A percentile compares a stretch with the other conserved stretches of the same genome.
phyloP scores from a whole-genome alignment of 306 rosid genomes.

The Inga laurina region DNA sequence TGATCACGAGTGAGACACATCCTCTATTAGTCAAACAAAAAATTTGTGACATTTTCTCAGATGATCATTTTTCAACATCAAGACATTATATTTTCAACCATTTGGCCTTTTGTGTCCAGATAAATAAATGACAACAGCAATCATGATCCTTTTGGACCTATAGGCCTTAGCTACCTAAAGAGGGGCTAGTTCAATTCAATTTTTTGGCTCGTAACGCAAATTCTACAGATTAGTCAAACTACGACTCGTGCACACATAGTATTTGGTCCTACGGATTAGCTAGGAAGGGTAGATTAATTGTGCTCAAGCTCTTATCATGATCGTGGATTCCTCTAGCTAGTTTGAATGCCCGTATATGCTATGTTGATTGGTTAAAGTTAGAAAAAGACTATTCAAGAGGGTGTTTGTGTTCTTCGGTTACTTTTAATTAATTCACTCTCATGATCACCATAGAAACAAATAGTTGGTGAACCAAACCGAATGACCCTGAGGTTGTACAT shows the following conservation, averaged over 20 bases:
- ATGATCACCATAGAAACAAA: background rate
- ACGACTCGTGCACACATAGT: background rate
- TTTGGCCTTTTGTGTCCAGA: conserved; percentile 27
- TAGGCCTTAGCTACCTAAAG: background rate
- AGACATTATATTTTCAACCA: conserved; percentile 36
- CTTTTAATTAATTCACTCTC: background rate
- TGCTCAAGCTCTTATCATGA: conserved; percentile 21
- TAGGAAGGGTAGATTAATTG: background rate
- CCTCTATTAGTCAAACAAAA: background rate
- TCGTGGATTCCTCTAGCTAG: conserved; percentile 19
- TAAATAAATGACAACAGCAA: conserved; percentile 2
- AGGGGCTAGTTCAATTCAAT: conserved; percentile 7
- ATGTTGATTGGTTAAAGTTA: conserved; percentile 4
- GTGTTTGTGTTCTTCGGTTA: background rate
- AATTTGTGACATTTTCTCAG: conserved; percentile 8
- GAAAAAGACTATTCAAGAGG: conserved; percentile 24
- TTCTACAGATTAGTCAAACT: conserved; percentile 34
- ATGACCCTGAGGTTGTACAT: background rate
- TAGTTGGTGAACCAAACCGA: conserved; percentile 16
- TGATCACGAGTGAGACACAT: background rate
- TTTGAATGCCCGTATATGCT: conserved; percentile 6
- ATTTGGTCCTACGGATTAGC: background rate
- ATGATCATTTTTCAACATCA: conserved; percentile 18
- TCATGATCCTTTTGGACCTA: conserved; percentile 7
- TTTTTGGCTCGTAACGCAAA: background rate